These are phyloP conservation scores for Globisporangium cystogenes DNA, from an alignment of 352 stramenopile genomes.

Conservation along the genomic window DNA sequence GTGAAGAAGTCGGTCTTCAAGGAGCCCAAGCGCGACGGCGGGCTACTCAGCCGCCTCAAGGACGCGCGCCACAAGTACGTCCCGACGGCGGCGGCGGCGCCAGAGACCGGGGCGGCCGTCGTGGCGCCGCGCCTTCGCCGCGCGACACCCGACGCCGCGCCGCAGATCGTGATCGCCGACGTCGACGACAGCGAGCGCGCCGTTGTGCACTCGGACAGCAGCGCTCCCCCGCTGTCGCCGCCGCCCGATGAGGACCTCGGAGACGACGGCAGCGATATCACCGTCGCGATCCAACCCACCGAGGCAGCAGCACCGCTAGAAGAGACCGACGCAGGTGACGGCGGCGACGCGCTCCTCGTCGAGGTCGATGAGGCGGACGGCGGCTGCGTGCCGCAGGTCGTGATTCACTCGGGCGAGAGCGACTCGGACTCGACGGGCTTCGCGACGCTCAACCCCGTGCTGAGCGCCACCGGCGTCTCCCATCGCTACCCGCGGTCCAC, in stretches of 20 bases:
- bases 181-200: background rate
- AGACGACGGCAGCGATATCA: constrained; percentile 36
- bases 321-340: background rate
- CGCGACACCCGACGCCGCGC: background rate
- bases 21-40: constrained; percentile 18
- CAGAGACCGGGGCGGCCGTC: background rate
- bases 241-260: constrained; percentile 2
- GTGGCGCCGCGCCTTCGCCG: background rate
- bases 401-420: constrained; percentile 71
- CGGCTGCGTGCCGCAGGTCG: constrained; percentile 32
- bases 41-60: constrained; percentile 25
- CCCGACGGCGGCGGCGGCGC: background rate
- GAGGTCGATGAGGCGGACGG: constrained; percentile 19
- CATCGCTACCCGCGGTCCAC: constrained; percentile 7
- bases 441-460: constrained; percentile 61
- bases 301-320: background rate
- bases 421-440: constrained; percentile 53
- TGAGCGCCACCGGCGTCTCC: constrained; percentile 14
- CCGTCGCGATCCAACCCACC: constrained; percentile 32
- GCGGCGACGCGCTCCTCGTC: background rate
- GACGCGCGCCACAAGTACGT: constrained; percentile 27
- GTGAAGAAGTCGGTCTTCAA: constrained; percentile 75
- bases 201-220: background rate
- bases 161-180: constrained; percentile 11
- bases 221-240: background rate